Evolutionary conservation across 139 green algal species (phyloP).

Genomic region (Coelastrella sp.): DNA sequence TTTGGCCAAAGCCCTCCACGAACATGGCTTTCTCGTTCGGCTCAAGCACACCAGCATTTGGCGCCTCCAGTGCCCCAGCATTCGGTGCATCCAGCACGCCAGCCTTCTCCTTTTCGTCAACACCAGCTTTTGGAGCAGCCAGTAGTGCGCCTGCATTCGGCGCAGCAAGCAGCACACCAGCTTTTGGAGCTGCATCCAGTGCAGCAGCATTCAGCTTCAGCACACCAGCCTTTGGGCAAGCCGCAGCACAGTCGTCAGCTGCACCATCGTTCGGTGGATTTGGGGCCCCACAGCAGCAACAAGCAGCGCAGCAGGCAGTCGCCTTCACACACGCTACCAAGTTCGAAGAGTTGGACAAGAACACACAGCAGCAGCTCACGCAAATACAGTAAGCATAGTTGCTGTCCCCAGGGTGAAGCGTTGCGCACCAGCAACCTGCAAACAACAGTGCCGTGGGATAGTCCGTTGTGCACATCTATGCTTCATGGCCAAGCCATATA

Average conservation of each 20-base stretch:
- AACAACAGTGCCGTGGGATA: too few relatives aligned
- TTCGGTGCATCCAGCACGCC: conserved; percentile 34
- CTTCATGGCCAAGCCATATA: too few relatives aligned
- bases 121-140: conserved; percentile 9
- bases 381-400: conserved; percentile 31
- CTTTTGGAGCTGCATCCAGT: conserved; percentile 14
- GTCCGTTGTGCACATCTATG: too few relatives aligned
- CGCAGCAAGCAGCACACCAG: conserved; percentile 29
- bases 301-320: conserved; percentile 12
- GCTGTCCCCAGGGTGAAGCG: background rate
- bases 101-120: background rate
- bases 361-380: conserved; percentile 6
- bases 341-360: conserved; percentile 25
- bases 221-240: conserved; percentile 9
- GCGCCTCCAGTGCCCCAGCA: conserved; percentile 13
- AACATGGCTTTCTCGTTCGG: background rate
- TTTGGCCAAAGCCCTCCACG: background rate
- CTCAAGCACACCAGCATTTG: conserved; percentile 32
- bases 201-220: conserved; percentile 15
- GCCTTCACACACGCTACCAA: conserved; percentile 25
- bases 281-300: conserved; percentile 5
- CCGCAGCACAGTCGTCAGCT: background rate
- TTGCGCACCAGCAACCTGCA: too few relatives aligned
- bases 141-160: conserved; percentile 28
- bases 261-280: conserved; percentile 10